Evolutionary conservation across 2,329 filamentous ascomycete genomes (phyloP).

Genomic region (Aspergillus costaricaensis): DNA sequence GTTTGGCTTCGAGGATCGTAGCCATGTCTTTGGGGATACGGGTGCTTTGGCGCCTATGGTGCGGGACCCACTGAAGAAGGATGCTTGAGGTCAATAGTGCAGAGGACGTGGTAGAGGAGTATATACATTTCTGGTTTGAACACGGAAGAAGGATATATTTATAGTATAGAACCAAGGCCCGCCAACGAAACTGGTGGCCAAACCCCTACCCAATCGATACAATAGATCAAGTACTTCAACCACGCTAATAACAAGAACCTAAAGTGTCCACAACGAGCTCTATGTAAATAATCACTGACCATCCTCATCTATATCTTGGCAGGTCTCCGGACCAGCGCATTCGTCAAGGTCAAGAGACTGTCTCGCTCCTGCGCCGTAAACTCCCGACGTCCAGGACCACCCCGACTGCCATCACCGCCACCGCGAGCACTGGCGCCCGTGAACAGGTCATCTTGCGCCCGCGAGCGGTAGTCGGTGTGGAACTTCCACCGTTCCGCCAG

Average conservation of each 20-base stretch:
- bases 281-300: background rate
- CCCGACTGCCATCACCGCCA: slow-evolving; percentile 35
- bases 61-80: background rate
- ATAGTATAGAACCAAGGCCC: too few species aligned
- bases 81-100: background rate
- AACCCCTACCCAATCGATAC: too few species aligned
- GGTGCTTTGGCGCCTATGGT: background rate
- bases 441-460: slow-evolving; percentile 20
- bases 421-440: slow-evolving; percentile 33
- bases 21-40: background rate
- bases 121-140: too few species aligned
- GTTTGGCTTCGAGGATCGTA: slow-evolving; percentile 17
- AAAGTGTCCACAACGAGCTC: background rate
- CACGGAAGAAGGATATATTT: too few species aligned
- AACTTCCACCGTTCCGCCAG: slow-evolving; percentile 63
- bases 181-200: too few species aligned
- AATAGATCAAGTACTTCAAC: too few species aligned
- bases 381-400: slow-evolving; percentile 33
- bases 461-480: slow-evolving; percentile 24
- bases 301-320: background rate
- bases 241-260: too few species aligned
- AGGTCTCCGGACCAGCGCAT: background rate
- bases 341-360: background rate
- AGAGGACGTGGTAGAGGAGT: too few species aligned
- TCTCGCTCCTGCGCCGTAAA: slow-evolving; percentile 20